Conservation (phyloP, 805 yeast species). For the Yarrowia deformans region DNA sequence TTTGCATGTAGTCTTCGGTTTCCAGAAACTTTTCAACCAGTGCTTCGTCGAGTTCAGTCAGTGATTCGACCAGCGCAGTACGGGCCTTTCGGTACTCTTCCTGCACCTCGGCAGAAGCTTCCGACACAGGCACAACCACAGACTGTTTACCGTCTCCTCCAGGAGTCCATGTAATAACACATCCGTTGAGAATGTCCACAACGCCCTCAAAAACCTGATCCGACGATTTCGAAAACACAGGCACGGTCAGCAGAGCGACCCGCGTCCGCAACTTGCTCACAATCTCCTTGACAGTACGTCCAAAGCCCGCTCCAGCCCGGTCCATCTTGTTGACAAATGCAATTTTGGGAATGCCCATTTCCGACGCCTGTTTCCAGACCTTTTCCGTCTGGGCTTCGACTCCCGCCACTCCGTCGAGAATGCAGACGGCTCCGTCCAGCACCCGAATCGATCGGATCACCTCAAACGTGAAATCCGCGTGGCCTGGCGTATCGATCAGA, state of each 20-base stretch:
- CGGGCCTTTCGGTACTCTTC: constrained; percentile 65
- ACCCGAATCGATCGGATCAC: constrained; percentile 89
- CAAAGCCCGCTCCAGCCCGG: constrained; percentile 92
- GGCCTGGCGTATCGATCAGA: constrained; percentile 97
- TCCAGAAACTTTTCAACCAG: constrained; percentile 81
- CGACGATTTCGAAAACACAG: constrained; percentile 60
- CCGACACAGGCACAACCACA: constrained; percentile 54
- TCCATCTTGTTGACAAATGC: constrained; percentile 95
- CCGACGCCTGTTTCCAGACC: constrained; percentile 88
- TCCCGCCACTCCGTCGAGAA: constrained; percentile 95
- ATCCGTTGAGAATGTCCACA: constrained; percentile 73
- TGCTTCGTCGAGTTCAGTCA: constrained; percentile 82
- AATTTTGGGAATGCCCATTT: constrained; percentile 72
- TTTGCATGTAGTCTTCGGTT: constrained; percentile 66
- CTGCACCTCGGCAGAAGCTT: constrained; percentile 50
- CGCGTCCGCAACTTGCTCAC: constrained; percentile 76
- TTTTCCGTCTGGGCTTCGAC: constrained; percentile 98
- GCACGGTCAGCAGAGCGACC: constrained; percentile 77
- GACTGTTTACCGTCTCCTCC: constrained; percentile 60
- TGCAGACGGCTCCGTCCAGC: constrained; percentile 91
- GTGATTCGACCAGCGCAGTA: constrained; percentile 79
- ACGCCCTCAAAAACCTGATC: constrained; percentile 67
- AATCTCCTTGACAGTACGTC: constrained; percentile 86
- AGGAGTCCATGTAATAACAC: constrained; percentile 57
- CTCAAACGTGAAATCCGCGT: constrained; percentile 96